Conservation (phyloP, 2,329 filamentous ascomycete genomes). For the Geosmithia flava region DNA sequence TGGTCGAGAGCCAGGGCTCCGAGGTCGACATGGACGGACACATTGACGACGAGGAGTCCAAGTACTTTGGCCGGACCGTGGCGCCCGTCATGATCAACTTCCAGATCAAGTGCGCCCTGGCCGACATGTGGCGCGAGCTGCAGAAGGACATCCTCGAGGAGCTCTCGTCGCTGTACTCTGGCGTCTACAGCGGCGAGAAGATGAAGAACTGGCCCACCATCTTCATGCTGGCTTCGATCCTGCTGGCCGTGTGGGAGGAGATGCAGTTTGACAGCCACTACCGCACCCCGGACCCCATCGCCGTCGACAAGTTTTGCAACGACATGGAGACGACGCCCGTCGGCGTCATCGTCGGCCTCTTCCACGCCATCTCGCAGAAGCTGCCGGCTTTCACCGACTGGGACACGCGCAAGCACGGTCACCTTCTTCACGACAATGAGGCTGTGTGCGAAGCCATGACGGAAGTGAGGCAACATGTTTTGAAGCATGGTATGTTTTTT, state of each 20-base stretch:
- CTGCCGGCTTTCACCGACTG: constrained; percentile 85
- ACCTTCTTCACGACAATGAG: constrained; percentile 78
- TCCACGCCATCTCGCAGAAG: constrained; percentile 97
- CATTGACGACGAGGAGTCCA: constrained; percentile 76
- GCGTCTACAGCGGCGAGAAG: constrained; percentile 92
- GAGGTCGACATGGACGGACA: constrained; percentile 68
- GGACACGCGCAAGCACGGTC: constrained; percentile 85
- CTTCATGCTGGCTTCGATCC: constrained; percentile 89
- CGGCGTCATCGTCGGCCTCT: constrained; percentile 89
- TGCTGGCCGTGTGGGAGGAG: constrained; percentile 93
- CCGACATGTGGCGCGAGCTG: constrained; percentile 95
- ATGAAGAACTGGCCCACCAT: constrained; percentile 99
- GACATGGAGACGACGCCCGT: constrained; percentile 97
- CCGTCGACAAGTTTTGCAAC: constrained; percentile 86
- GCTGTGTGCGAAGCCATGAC: constrained; percentile 95
- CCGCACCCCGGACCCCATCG: constrained; percentile 70
- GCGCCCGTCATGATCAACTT: constrained; percentile 99
- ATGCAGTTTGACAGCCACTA: constrained; percentile 99
- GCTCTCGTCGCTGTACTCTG: constrained; percentile 85
- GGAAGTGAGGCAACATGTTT: constrained; percentile 83
- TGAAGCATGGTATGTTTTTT: constrained; percentile 70
- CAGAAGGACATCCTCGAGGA: constrained; percentile 95
- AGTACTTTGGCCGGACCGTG: constrained; percentile 79
- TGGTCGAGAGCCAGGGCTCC: constrained; percentile 79
- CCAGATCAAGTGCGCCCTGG: constrained; percentile 95